These are phyloP conservation scores for Pichia sp. DNA, from an alignment of 1,139 yeast genomes.

Conservation along the genomic window DNA sequence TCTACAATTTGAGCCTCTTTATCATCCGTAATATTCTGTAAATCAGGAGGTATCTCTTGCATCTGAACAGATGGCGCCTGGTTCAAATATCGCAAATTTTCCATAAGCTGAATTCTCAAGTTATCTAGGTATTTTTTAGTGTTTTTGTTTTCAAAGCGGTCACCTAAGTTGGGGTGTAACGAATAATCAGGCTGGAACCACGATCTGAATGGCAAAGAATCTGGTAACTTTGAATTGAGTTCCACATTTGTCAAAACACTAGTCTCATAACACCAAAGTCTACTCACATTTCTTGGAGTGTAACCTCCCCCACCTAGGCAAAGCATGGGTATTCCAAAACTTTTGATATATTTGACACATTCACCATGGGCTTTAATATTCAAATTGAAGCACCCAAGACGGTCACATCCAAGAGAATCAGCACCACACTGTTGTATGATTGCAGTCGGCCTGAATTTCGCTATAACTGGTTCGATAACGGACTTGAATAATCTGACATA, in stretches of 20 bases:
- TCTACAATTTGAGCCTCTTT: slow-evolving; percentile 46
- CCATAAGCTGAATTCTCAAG: slow-evolving; percentile 70
- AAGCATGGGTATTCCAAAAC: slow-evolving; percentile 83
- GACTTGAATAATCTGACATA: slow-evolving; percentile 56
- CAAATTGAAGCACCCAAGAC: slow-evolving; percentile 88
- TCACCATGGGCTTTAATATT: slow-evolving; percentile 94
- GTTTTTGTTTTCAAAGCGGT: slow-evolving; percentile 83
- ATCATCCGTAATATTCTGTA: slow-evolving; percentile 63
- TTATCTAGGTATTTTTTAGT: slow-evolving; percentile 79
- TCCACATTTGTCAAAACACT: slow-evolving; percentile 78
- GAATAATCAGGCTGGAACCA: slow-evolving; percentile 93
- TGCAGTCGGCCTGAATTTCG: slow-evolving; percentile 77
- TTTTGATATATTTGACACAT: slow-evolving; percentile 85
- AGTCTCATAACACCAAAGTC: slow-evolving; percentile 96
- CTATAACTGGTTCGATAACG: slow-evolving; percentile 80
- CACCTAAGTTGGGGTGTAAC: slow-evolving; percentile 85
- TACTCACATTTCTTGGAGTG: slow-evolving; percentile 93
- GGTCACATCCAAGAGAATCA: slow-evolving; percentile 88
- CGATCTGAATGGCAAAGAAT: slow-evolving; percentile 72
- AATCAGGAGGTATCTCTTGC: slow-evolving; percentile 85
- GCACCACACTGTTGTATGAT: slow-evolving; percentile 97
- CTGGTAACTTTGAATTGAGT: slow-evolving; percentile 72
- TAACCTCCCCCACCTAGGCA: slow-evolving; percentile 98
- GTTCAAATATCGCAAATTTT: slow-evolving; percentile 74
- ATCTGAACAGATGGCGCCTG: slow-evolving; percentile 95